Evolutionary conservation across 1,284 basidiomycete genomes (phyloP).

Genomic region (Veloporphyrellus conicus): DNA sequence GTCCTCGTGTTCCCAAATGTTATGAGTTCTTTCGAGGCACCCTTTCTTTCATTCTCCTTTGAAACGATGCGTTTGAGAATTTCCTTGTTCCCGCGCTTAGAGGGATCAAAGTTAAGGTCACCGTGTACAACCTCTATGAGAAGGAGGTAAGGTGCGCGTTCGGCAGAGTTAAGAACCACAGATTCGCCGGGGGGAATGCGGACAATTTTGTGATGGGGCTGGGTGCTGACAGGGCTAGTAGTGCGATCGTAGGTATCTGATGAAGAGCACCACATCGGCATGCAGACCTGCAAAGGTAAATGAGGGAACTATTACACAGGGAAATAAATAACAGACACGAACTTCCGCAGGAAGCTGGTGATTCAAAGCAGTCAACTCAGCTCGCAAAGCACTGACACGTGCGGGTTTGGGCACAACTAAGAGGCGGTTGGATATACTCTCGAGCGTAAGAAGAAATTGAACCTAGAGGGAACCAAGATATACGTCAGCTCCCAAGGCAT

Average conservation of each 20-base stretch:
- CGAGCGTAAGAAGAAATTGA: conserved; percentile 83
- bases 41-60: conserved; percentile 62
- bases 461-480: conserved; percentile 50
- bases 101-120: conserved; percentile 93
- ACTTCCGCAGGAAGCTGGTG: conserved; percentile 95
- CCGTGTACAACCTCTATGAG: conserved; percentile 89
- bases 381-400: conserved; percentile 89
- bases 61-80: conserved; percentile 78
- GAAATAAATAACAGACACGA: conserved; percentile 20
- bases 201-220: conserved; percentile 91
- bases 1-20: conserved; percentile 38
- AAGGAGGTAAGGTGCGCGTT: conserved; percentile 90
- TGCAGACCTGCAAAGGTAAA: conserved; percentile 68
- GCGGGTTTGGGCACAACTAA: conserved; percentile 92
- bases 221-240: conserved; percentile 34
- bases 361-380: conserved; percentile 93
- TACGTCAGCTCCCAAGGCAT: no score
- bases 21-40: conserved; percentile 51
- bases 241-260: conserved; percentile 49
- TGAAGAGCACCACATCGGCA: conserved; percentile 93
- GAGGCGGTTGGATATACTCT: conserved; percentile 90
- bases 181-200: conserved; percentile 97
- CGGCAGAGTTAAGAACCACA: conserved; percentile 97
- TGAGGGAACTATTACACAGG: conserved; percentile 3
- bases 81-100: conserved; percentile 80